Evolutionary conservation across 176 grass and related monocot genomes (phyloP).

Genomic region (Bonia amplexicaulis): DNA sequence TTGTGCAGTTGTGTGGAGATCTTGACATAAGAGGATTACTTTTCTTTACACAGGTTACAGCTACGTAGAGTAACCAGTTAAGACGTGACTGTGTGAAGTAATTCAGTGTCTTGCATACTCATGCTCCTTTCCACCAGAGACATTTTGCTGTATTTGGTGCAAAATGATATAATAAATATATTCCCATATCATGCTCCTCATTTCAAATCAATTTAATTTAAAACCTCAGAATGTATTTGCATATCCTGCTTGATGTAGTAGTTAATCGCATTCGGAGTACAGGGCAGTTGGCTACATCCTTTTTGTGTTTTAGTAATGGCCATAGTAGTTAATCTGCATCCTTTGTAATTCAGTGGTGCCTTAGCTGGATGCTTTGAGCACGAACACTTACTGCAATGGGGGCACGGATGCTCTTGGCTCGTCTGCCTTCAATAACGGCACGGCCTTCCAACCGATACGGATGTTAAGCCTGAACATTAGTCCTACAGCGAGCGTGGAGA

Average conservation of each 20-base stretch:
- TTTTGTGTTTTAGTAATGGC: background rate
- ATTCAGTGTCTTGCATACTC: no score
- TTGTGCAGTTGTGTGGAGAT: background rate
- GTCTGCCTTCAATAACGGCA: background rate
- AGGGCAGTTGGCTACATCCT: background rate
- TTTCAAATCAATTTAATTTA: background rate
- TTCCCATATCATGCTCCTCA: background rate
- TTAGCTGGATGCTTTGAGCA: background rate
- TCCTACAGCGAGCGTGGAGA: background rate
- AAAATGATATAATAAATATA: no score
- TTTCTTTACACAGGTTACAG: no score
- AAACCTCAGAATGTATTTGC: background rate
- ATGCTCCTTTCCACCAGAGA: no score
- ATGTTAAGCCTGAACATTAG: background rate
- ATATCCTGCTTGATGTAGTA: background rate
- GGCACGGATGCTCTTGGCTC: background rate
- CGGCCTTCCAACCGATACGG: background rate
- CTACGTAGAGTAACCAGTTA: no score
- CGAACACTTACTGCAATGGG: no score
- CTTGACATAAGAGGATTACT: background rate
- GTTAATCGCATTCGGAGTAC: background rate
- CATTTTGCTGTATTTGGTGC: no score
- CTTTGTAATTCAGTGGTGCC: background rate
- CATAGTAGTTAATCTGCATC: background rate
- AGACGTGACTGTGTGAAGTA: no score